A percentile compares a stretch with the other conserved stretches of the same genome.
Conservation (phyloP, 805 yeast species). For the Nakazawaea ambrosiae region DNA sequence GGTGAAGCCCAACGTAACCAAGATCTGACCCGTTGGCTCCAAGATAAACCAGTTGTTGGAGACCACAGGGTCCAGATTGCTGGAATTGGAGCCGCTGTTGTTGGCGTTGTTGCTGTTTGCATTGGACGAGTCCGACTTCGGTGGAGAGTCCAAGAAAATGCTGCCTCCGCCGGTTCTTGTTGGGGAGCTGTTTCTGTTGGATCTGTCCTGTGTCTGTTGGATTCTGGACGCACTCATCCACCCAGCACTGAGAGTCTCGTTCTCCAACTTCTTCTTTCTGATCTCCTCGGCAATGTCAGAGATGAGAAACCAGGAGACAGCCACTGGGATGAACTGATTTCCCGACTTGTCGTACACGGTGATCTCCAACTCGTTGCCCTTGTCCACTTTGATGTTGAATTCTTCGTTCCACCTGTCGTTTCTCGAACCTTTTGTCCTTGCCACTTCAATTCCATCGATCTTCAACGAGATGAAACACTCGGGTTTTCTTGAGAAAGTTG, state of each 20-base stretch:
- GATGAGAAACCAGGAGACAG: slow-evolving; percentile 82
- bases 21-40: slow-evolving; percentile 91
- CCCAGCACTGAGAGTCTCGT: slow-evolving; percentile 62
- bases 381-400: slow-evolving; percentile 73
- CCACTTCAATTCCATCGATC: slow-evolving; percentile 82
- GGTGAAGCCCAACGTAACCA: slow-evolving; percentile 70
- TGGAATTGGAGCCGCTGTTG: no score
- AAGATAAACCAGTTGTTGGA: slow-evolving; percentile 82
- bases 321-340: slow-evolving; percentile 72
- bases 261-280: slow-evolving; percentile 80
- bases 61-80: slow-evolving; percentile 30
- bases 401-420: slow-evolving; percentile 80
- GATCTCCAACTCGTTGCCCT: slow-evolving; percentile 87
- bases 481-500: slow-evolving; percentile 69
- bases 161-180: neutral
- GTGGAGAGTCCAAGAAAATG: neutral
- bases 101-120: neutral
- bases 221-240: slow-evolving; percentile 82
- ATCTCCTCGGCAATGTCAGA: slow-evolving; percentile 93
- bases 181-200: neutral
- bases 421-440: slow-evolving; percentile 66
- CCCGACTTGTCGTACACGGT: slow-evolving; percentile 79
- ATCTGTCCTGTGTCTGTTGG: slow-evolving; percentile 14
- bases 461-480: slow-evolving; percentile 74
- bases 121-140: neutral